These are phyloP conservation scores for Brettanomyces sp. DNA, from an alignment of 805 yeast genomes.

Conservation along the genomic window DNA sequence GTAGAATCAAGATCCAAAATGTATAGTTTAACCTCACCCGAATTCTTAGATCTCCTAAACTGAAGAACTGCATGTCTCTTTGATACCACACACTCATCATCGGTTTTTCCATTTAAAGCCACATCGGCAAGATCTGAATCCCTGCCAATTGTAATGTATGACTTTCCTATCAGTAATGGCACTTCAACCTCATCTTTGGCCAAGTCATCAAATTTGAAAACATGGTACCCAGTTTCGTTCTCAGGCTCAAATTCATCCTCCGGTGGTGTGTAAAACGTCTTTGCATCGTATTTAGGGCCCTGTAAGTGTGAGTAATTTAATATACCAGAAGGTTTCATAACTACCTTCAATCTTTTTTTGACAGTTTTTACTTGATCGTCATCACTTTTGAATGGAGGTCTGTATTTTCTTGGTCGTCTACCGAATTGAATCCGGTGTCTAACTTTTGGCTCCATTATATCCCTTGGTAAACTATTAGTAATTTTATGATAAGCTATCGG, in stretches of 20 bases:
- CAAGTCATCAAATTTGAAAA: background rate
- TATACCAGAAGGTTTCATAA: constrained; percentile 11
- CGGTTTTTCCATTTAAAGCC: constrained; percentile 6
- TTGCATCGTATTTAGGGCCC: background rate
- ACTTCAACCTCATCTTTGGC: constrained; percentile 5
- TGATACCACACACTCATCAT: constrained; percentile 14
- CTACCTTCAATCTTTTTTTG: constrained; percentile 3
- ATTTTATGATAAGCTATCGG: too few relatives aligned
- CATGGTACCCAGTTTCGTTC: background rate
- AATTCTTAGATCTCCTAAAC: constrained; percentile 9
- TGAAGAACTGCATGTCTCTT: constrained; percentile 23
- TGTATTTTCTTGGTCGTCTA: background rate
- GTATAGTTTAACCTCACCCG: constrained; percentile 6
- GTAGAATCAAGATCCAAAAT: constrained; percentile 21
- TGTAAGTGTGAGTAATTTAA: background rate
- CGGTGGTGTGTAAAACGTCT: constrained; percentile 1
- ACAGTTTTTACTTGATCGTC: background rate
- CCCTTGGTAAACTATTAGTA: too few relatives aligned
- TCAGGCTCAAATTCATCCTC: background rate
- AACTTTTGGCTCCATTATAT: too few relatives aligned
- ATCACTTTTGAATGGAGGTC: background rate
- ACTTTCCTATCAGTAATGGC: constrained; percentile 14
- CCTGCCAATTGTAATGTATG: constrained; percentile 20
- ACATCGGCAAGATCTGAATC: constrained; percentile 13
- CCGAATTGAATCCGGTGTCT: too few relatives aligned